Conservation (phyloP, 2,329 filamentous ascomycete species). For the Aureobasidium sp. region DNA sequence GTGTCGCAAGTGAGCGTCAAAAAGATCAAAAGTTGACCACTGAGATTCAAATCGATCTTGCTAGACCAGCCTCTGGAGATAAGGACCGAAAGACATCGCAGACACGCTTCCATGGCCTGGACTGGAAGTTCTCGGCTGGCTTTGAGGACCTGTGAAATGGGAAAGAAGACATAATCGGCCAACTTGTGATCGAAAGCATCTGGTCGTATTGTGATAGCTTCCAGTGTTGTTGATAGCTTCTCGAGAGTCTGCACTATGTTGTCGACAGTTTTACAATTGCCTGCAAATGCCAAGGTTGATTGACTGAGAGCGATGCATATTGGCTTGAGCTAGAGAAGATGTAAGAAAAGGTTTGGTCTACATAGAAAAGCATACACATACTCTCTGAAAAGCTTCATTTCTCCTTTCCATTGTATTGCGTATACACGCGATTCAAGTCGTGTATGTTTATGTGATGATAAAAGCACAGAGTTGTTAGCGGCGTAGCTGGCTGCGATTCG, state of each 20-base stretch:
- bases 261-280: slow-evolving; percentile 37
- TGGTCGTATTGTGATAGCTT: slow-evolving; percentile 24
- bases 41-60: slow-evolving; percentile 63
- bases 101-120: slow-evolving; percentile 64
- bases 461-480: not conserved
- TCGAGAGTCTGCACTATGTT: slow-evolving; percentile 45
- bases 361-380: too few species aligned
- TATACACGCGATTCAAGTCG: not conserved
- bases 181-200: slow-evolving; percentile 66
- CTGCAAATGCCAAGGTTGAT: slow-evolving; percentile 44
- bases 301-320: slow-evolving; percentile 54
- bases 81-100: slow-evolving; percentile 68
- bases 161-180: slow-evolving; percentile 93
- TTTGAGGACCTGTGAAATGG: slow-evolving; percentile 78
- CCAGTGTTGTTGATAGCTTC: slow-evolving; percentile 38
- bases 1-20: slow-evolving; percentile 76
- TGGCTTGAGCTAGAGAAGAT: slow-evolving; percentile 44
- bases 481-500: not conserved
- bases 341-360: too few species aligned
- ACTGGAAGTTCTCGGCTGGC: slow-evolving; percentile 65
- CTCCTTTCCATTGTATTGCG: slow-evolving; percentile 25
- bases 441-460: not conserved
- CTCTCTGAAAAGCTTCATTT: slow-evolving; percentile 35
- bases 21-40: slow-evolving; percentile 77
- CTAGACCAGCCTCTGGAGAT: slow-evolving; percentile 72